Evolutionary conservation across 1,139 yeast genomes (phyloP), one percentile per base, ranked within the genome.

Genomic region (Nakaseomyces glabratus): DNA sequence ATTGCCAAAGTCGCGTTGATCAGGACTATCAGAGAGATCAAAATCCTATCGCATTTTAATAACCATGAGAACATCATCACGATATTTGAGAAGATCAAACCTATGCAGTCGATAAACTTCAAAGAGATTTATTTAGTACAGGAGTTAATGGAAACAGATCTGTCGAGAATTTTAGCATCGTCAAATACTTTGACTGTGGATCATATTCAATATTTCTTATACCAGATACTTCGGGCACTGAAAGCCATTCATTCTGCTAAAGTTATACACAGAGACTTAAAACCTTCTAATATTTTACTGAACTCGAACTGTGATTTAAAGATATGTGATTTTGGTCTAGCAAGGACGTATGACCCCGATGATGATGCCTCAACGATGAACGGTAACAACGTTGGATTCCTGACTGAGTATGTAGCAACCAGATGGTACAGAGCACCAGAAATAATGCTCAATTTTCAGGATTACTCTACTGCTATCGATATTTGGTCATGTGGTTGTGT

Each of bases 51-150:
- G 42, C 90, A 86, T 58, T 88, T 90, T 61, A 69, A 95, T 35
- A 93, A 90, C 34, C 90, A 80, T 58, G 86, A 85, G 55, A 88
- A 88, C 57, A 88, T 90, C 53, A 88, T 95, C 11, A 85, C 95
- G 49, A 69, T 90, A 18, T 82, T 90, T 62, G 98, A 90, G 57
- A 82, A 90, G 36, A 82, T 88, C 34, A 81, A 81, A 35, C 81
- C 93, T 0, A 64, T 71, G 26, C 69, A 73, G 37, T 79, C 70
- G 52, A 84, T 81, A 12, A 62, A 71, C 36, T 76, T 79, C 51
- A 69, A 74, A 37, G 86, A 79, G 42, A 82, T 79, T 1, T 79
- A 79, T 48, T 55, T 79, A 26, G 74, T 79, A 31, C 82, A 79
- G 51, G 88, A 79, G 49, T 64, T 72, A 43, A 76, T 79, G 84